Evolutionary conservation across 1,284 basidiomycete species (phyloP).

Genomic region (Ganoderma multipileum): DNA sequence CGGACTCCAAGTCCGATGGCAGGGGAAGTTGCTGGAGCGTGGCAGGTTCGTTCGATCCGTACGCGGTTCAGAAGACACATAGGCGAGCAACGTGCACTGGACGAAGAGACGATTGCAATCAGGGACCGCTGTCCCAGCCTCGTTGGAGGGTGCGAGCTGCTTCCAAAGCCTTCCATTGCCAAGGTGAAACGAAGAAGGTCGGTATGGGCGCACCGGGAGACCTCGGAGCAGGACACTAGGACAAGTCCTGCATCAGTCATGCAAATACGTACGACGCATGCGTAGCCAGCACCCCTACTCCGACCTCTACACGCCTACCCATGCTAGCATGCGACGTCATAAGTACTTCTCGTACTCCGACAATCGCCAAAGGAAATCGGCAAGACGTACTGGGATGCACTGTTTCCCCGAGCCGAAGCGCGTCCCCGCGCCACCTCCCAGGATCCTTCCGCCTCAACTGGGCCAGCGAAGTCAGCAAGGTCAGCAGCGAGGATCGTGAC

Average conservation of each 20-base stretch:
- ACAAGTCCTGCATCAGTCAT: background rate
- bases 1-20: background rate
- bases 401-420: conserved; percentile 2
- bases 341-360: background rate
- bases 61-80: background rate
- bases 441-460: background rate
- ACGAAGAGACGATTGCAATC: background rate
- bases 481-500: background rate
- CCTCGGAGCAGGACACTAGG: background rate
- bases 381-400: background rate
- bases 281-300: background rate
- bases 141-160: background rate
- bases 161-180: background rate
- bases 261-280: background rate
- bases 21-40: background rate
- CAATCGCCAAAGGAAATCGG: conserved; percentile 2
- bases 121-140: background rate
- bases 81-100: background rate
- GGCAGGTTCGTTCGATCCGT: background rate
- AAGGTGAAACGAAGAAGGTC: background rate
- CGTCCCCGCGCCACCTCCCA: background rate
- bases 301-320: background rate
- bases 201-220: background rate
- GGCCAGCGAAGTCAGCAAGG: background rate
- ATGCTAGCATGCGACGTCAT: conserved; percentile 1